Evolutionary conservation across 2,329 filamentous ascomycete genomes (phyloP), one percentile per base, ranked within the genome.

Genomic region (Elsinoe perseae): DNA sequence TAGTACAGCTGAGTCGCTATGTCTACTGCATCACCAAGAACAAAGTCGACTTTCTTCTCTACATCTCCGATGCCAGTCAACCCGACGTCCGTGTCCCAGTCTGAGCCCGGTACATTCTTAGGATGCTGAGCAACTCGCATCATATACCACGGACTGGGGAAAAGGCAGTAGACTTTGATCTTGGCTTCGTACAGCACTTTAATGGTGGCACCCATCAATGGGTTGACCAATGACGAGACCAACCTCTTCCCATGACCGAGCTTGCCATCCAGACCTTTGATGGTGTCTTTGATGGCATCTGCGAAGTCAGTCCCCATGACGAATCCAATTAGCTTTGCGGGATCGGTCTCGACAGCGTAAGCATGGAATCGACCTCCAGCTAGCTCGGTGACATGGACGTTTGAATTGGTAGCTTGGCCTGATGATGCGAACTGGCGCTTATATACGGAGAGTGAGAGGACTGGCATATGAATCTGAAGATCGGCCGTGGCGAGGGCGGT

Each of bases 101-200:
- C 27, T 6, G 46, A 23, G n/a, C 46, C 46, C 5, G 27, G 46
- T 10, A 50, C 18, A 23, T 50, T 50, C 4, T 8, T 27, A 20
- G 46, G 46, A 32, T 36, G n/a, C 27, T 21, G 9, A 12, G 46
- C 46, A 14, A 50, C 27, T 12, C 46, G 23, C 20, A 21, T 21
- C 27, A 50, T 30, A 50, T 50, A 50, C 46, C 27, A 32, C 9
- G 46, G 46, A 30, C 27, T 50, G 9, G 46, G 46, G 9, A 30
- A 32, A 4, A 50, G 46, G 12, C 27, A 20, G 16, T 32, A 50
- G 20, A 50, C 30, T 16, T 36, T 30, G 30, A 50, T 18, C 18
- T 21, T 20, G n/a, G 18, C 14, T 12, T 18, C 30, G n/a, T 30
- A 2, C 21, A 32, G 7, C 9, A 14, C 25, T 16, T 30, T 30